Base-by-base conservation (phyloP, 306 rosid genomes). In the Cajanus cajan region DNA sequence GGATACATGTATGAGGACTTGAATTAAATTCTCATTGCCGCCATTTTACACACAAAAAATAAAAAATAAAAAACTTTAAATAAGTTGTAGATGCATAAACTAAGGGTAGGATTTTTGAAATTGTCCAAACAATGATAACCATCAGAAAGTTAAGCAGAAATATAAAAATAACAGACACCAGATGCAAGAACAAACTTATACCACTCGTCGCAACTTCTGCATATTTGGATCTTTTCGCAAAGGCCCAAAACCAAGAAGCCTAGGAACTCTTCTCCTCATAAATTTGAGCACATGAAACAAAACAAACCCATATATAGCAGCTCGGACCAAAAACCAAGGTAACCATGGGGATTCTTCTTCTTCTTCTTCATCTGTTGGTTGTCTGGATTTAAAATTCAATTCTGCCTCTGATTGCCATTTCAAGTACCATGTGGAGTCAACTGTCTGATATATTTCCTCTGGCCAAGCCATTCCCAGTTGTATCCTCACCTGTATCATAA, bases 391-490 rank as follows among this genome's bases (percentile, higher is more conserved):
- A 69, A 83, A 87, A 71, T 45, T 86, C 79, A 45, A 76, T 86
- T 90, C 98, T 79, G 96, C 89, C 87, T 86, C 90, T 39, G 97
- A 89, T 84, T 94, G 98, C 92, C 95, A 92, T 86, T 90, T 85
- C 88, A 94, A 86, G 87, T 87, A 92, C 98, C 97, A 89, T 31
- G 97, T 85, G 62, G 92, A 74, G 31, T 63, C 93, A 73, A 88
- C 92, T n/a, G 88, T 82, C 88, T 87, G 91, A 79, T 85, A 78
- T 79, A 84, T 80, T 85, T 87, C 98, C 89, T 89, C 97, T 33
- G 98, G 93, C 97, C 97, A 92, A 67, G 94, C 97, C 98, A 92
- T 90, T 80, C 98, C 97, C 83, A 92, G 74, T 77, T 36, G 82
- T 69, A 92, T 78, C 85, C 97, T 86, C 64, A 85, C 85, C 98